A percentile compares a stretch with the other conserved stretches of the same genome.
These are phyloP conservation scores for Aspergillus ruber DNA, from an alignment of 2,329 filamentous ascomycete species.

Conservation along the genomic window DNA sequence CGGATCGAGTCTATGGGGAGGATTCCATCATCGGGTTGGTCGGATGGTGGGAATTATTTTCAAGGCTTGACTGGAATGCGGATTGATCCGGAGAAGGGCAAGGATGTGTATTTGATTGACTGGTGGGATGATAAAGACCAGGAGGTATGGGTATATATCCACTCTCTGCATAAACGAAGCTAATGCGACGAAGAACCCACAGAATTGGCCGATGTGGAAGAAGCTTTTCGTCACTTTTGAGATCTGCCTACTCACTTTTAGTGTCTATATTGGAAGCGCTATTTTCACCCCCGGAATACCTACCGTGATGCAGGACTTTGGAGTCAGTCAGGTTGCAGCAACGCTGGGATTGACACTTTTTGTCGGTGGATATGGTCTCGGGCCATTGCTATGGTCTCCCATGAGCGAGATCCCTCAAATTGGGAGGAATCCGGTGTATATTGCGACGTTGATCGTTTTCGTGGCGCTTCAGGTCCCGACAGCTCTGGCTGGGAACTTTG, in stretches of 20 bases:
- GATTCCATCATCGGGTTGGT: slow-evolving; percentile 10
- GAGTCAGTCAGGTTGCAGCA: slow-evolving; percentile 38
- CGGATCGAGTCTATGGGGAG: slow-evolving; percentile 5
- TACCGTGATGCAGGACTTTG: slow-evolving; percentile 37
- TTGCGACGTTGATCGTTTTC: slow-evolving; percentile 43
- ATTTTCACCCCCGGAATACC: slow-evolving; percentile 43
- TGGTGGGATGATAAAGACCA: slow-evolving; percentile 46
- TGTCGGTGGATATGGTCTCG: slow-evolving; percentile 44
- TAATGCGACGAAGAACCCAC: slow-evolving; percentile 30
- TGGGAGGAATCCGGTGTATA: slow-evolving; percentile 44
- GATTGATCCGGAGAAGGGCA: slow-evolving; percentile 49
- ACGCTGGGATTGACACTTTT: slow-evolving; percentile 46
- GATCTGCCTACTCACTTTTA: slow-evolving; percentile 44
- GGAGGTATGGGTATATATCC: slow-evolving; percentile 21
- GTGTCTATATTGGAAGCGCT: slow-evolving; percentile 45
- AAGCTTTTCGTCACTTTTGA: slow-evolving; percentile 42
- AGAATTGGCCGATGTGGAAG: slow-evolving; percentile 40
- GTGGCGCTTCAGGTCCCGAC: slow-evolving; percentile 44
- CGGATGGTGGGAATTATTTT: slow-evolving; percentile 16
- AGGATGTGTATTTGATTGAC: slow-evolving; percentile 44
- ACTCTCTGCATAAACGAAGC: neutral
- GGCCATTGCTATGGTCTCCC: slow-evolving; percentile 38
- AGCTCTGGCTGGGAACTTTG: slow-evolving; percentile 42
- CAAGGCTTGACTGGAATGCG: slow-evolving; percentile 37
- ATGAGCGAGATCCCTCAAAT: slow-evolving; percentile 45